Percentiles rank a stretch among this genome's conserved stretches.
These are phyloP conservation scores for Botrytis squamosa DNA, from an alignment of 2,329 filamentous ascomycete genomes.

Conservation along the genomic window DNA sequence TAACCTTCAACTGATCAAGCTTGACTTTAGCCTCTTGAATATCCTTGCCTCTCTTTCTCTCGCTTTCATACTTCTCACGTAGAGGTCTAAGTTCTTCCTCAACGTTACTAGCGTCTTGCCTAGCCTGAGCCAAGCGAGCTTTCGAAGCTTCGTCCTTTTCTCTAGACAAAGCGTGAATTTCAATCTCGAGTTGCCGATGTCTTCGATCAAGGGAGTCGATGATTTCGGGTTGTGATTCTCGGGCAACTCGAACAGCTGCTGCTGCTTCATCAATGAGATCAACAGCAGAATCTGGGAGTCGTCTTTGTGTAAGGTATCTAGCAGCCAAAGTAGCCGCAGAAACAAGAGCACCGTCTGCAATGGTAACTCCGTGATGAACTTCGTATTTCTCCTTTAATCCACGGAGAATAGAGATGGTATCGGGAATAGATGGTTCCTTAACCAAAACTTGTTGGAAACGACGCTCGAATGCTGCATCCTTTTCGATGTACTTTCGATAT, in stretches of 20 bases:
- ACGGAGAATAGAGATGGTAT: conserved; percentile 97
- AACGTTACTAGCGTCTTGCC: conserved; percentile 89
- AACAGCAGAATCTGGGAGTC: conserved; percentile 93
- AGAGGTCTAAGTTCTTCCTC: conserved; percentile 89
- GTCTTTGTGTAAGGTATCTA: conserved; percentile 85
- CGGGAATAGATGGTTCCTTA: conserved; percentile 83
- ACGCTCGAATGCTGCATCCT: conserved; percentile 95
- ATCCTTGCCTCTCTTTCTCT: conserved; percentile 85
- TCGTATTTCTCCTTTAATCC: conserved; percentile 98
- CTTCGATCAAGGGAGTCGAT: conserved; percentile 92
- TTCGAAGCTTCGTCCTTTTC: conserved; percentile 95
- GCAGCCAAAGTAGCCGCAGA: conserved; percentile 87
- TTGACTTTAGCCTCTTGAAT: conserved; percentile 96
- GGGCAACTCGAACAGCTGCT: conserved; percentile 90
- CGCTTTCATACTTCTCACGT: conserved; percentile 91
- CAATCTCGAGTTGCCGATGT: conserved; percentile 88
- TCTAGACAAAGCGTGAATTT: conserved; percentile 90
- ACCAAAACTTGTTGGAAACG: conserved; percentile 98
- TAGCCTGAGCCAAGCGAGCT: conserved; percentile 75
- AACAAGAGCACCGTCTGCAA: conserved; percentile 90
- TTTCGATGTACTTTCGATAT: conserved; percentile 98
- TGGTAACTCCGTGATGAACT: conserved; percentile 96
- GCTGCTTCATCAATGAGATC: conserved; percentile 96
- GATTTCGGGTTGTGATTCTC: conserved; percentile 94
- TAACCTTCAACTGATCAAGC: conserved; percentile 85